A percentile compares a stretch with the other conserved stretches of the same genome.
Conservation (phyloP, 208 protist genomes). For the Leishmania tarentolae region DNA sequence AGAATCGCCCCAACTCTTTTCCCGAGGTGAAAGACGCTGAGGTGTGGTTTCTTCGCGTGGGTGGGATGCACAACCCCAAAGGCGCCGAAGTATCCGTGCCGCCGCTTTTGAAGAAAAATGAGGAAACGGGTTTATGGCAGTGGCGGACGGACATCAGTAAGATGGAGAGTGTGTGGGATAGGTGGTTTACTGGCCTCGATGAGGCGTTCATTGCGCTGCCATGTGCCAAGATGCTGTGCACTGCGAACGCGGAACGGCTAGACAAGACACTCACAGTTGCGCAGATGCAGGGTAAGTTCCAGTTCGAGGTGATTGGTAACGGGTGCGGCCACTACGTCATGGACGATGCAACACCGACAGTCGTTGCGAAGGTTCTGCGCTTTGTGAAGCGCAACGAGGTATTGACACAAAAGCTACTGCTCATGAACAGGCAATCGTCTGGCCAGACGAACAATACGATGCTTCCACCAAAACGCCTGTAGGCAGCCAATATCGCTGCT, state of each 20-base stretch:
- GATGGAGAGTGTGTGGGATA: slow-evolving; percentile 73
- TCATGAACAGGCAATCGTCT: slow-evolving; percentile 18
- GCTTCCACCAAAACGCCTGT: slow-evolving; percentile 28
- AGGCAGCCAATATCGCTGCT: neutral
- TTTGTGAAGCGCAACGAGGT: slow-evolving; percentile 63
- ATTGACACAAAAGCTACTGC: slow-evolving; percentile 52
- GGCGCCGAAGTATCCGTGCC: slow-evolving; percentile 78
- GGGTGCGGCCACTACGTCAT: slow-evolving; percentile 91
- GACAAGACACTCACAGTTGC: slow-evolving; percentile 90
- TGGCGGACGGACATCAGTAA: slow-evolving; percentile 80
- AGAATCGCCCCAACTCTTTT: slow-evolving; percentile 72
- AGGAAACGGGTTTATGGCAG: slow-evolving; percentile 35
- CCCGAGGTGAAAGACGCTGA: slow-evolving; percentile 58
- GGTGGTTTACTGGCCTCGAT: slow-evolving; percentile 90
- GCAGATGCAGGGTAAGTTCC: slow-evolving; percentile 96
- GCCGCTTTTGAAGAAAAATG: slow-evolving; percentile 49
- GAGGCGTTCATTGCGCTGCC: slow-evolving; percentile 73
- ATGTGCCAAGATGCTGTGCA: slow-evolving; percentile 88
- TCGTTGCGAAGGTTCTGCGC: slow-evolving; percentile 59
- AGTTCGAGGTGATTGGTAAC: slow-evolving; percentile 88
- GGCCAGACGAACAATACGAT: slow-evolving; percentile 43
- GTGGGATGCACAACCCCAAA: slow-evolving; percentile 68
- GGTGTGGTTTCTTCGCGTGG: slow-evolving; percentile 77
- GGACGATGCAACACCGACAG: slow-evolving; percentile 79
- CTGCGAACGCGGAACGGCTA: slow-evolving; percentile 86